A percentile compares a stretch with the other conserved stretches of the same genome.
Conservation (phyloP, 208 protist species). For the Trypanosoma avium region DNA sequence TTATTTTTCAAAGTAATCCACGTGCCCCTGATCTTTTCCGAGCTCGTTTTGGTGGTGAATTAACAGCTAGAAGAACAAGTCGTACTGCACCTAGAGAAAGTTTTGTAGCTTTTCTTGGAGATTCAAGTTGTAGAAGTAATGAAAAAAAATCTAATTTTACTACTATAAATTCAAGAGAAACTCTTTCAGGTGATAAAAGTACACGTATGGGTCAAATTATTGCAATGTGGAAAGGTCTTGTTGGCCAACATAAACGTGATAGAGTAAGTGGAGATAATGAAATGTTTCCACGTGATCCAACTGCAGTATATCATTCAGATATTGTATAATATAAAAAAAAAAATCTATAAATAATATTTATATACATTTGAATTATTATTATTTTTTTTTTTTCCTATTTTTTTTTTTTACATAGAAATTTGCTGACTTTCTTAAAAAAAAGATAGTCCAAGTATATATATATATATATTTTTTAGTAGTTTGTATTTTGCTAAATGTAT, state of each 20-base stretch:
- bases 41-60: slow-evolving; percentile 44
- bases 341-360: not conserved
- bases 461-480: not conserved
- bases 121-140: no score
- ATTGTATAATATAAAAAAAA: not conserved
- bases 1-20: slow-evolving; percentile 32
- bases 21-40: slow-evolving; percentile 48
- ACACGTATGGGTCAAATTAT: slow-evolving; percentile 55
- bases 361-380: not conserved
- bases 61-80: slow-evolving; percentile 28
- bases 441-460: not conserved
- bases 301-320: slow-evolving; percentile 5
- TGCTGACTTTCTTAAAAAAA: not conserved
- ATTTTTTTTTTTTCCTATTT: not conserved
- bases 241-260: slow-evolving; percentile 51
- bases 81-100: slow-evolving; percentile 1
- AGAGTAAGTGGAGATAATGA: not conserved
- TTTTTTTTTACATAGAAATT: not conserved
- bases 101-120: no score
- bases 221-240: slow-evolving; percentile 63
- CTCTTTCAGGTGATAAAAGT: slow-evolving; percentile 24
- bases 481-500: not conserved
- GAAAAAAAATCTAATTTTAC: no score
- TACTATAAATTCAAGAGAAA: not conserved
- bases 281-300: not conserved